phyloP scores from a whole-genome alignment of 805 yeast species.

The Metschnikowia henanensis region DNA sequence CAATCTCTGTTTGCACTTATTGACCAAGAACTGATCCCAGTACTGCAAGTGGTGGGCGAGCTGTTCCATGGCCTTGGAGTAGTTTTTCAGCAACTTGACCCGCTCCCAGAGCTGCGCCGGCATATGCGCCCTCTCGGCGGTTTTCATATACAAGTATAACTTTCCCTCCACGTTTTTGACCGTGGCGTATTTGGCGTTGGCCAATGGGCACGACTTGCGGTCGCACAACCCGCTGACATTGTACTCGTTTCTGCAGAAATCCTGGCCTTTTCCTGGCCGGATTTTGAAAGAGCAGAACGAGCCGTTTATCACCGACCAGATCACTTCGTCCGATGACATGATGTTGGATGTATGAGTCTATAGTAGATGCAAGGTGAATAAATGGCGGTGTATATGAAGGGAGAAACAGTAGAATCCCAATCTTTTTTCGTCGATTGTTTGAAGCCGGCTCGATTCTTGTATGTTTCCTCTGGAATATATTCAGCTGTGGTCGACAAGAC shows the following conservation, averaged over 20 bases:
- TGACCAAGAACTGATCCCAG: constrained; percentile 91
- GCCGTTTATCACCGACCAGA: constrained; percentile 96
- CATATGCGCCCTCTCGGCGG: constrained; percentile 96
- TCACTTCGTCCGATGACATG: constrained; percentile 70
- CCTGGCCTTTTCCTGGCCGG: constrained; percentile 84
- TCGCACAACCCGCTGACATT: constrained; percentile 94
- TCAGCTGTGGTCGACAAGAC: background rate
- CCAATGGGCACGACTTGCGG: constrained; percentile 94
- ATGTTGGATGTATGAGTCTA: constrained; percentile 2
- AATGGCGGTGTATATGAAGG: too few relatives aligned
- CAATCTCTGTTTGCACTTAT: constrained; percentile 94
- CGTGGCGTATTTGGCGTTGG: constrained; percentile 90
- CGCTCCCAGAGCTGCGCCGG: constrained; percentile 96
- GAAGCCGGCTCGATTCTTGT: background rate
- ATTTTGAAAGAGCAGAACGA: constrained; percentile 95
- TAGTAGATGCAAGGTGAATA: too few relatives aligned
- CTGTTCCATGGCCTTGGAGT: constrained; percentile 83
- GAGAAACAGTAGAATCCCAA: background rate
- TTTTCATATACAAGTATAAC: constrained; percentile 88
- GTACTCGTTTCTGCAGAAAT: constrained; percentile 93
- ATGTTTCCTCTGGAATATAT: constrained; percentile 1
- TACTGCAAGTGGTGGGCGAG: constrained; percentile 83
- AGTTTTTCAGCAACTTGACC: constrained; percentile 85
- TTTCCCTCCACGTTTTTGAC: constrained; percentile 79
- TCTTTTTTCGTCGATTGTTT: background rate